Evolutionary conservation across 148 eudicot genomes (phyloP), one percentile per base, ranked within the genome.

Genomic region (Rhododendron griersonianum): DNA sequence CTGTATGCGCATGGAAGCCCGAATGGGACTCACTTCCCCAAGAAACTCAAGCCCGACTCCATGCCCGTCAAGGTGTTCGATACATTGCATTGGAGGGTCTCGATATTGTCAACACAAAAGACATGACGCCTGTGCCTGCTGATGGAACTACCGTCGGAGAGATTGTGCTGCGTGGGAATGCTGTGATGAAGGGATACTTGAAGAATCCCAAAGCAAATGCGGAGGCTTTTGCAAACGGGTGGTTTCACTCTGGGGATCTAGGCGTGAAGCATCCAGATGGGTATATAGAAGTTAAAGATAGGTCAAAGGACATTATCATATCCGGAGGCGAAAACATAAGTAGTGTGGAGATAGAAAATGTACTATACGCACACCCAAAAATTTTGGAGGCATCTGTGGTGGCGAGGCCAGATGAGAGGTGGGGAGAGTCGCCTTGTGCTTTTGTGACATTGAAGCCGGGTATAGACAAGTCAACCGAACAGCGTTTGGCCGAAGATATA

Each of bases 321-420:
- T 96, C 99, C 0, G 99, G 99, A 23, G 99, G 99, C 23, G 99
- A 96, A 82, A 96, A 96, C 85, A 96, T 96, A 25, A 96, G 98
- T 80, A 95, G 98, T 19, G 93, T 96, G 23, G 99, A 95, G 92
- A 93, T 96, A 11, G 99, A 96, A 84, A 96, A 96, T 67, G 41
- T 87, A 71, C 87, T 96, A 0, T 95, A 95, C 86, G 83, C 81
- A 57, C 98, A 95, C 84, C 97, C 94, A 0, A 92, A 91, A 37
- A 77, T 95, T 25, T 78, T 94, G 65, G 98, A 95, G 90, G 97
- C 90, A 9, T 95, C 96, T 3, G 98, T 95, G 50, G 98, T 95
- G 88, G 95, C 98, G 1, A 89, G 99, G 86, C 92, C 95, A 0
- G 98, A 95, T 44, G 94, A 96, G 84, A 88, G 81, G 82, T 96